phyloP scores from a whole-genome alignment of 1,284 basidiomycete species.

The Volvariella volvacea region DNA sequence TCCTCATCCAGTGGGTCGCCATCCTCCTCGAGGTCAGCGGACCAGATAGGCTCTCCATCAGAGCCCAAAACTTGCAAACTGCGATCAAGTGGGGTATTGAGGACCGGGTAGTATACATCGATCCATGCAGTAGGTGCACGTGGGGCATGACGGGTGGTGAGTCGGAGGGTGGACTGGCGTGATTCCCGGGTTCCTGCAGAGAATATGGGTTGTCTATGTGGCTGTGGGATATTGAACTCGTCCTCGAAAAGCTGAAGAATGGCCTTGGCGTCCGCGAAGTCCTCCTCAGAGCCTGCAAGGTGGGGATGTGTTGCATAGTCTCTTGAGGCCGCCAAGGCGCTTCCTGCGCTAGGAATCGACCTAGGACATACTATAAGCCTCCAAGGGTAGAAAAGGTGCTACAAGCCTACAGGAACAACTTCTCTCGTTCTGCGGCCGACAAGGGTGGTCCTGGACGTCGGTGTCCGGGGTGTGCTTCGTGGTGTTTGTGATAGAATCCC shows the following conservation, averaged over 20 bases:
- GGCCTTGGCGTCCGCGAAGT: constrained; percentile 57
- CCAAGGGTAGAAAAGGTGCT: neutral
- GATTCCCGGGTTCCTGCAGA: constrained; percentile 60
- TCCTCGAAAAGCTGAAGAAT: constrained; percentile 59
- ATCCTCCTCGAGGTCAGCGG: constrained; percentile 64
- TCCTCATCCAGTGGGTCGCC: constrained; percentile 58
- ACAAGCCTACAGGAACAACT: constrained; percentile 27
- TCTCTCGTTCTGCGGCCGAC: constrained; percentile 20
- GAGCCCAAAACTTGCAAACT: constrained; percentile 53
- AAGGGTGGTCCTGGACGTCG: constrained; percentile 10
- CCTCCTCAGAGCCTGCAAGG: constrained; percentile 61
- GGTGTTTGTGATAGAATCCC: neutral
- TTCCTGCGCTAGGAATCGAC: constrained; percentile 48
- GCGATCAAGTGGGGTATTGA: constrained; percentile 70
- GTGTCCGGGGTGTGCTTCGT: neutral
- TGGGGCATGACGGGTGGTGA: constrained; percentile 32
- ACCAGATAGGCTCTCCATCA: constrained; percentile 56
- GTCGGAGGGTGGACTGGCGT: constrained; percentile 52
- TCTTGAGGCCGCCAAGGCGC: constrained; percentile 50
- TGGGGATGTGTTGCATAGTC: constrained; percentile 64
- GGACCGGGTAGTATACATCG: constrained; percentile 75
- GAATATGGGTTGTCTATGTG: constrained; percentile 47
- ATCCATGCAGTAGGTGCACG: constrained; percentile 65
- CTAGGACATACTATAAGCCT: constrained; percentile 23
- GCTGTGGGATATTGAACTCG: constrained; percentile 45